Percentiles rank a stretch among this genome's conserved stretches.
Evolutionary conservation across 441 rosid species (phyloP).

Genomic region (Mallotus japonicus): DNA sequence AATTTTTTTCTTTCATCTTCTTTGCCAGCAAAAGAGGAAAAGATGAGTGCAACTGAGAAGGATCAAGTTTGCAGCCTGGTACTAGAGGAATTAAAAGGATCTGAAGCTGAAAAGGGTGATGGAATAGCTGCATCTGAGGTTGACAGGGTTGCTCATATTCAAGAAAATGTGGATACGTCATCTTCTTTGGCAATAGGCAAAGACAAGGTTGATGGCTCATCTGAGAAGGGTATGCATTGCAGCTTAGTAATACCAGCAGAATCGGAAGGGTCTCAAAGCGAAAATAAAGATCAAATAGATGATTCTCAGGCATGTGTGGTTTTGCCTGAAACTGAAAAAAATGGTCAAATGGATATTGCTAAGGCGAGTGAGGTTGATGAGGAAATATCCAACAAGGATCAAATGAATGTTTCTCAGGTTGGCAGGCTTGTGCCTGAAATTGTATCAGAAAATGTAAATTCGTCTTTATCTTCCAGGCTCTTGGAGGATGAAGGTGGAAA

Average conservation of each 20-base stretch:
- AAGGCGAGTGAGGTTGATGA: not conserved
- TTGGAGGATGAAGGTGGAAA: slow-evolving; percentile 4
- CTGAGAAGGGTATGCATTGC: slow-evolving; percentile 1
- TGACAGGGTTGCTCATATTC: not conserved
- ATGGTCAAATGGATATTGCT: not conserved
- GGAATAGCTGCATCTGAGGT: not conserved
- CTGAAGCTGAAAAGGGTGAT: slow-evolving; percentile 5
- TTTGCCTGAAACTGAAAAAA: not conserved
- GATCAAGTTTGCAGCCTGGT: not conserved
- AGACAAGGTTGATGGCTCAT: slow-evolving; percentile 4
- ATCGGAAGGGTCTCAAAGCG: slow-evolving; percentile 1
- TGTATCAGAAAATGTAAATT: slow-evolving; percentile 3
- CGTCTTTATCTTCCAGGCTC: not conserved
- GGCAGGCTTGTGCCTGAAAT: not conserved
- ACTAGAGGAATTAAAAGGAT: slow-evolving; percentile 5
- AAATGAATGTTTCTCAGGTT: slow-evolving; percentile 8
- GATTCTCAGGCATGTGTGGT: not conserved
- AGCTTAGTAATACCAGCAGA: not conserved
- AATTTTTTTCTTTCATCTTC: not conserved
- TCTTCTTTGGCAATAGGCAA: slow-evolving; percentile 14
- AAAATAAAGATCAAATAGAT: slow-evolving; percentile 3
- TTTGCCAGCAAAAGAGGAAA: not conserved
- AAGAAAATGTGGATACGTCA: not conserved
- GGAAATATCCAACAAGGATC: not conserved
- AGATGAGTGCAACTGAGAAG: not conserved